Percentiles rank a stretch among this genome's conserved stretches.
phyloP scores from a whole-genome alignment of 2,329 filamentous ascomycete species.

The Diaporthe vaccinii region DNA sequence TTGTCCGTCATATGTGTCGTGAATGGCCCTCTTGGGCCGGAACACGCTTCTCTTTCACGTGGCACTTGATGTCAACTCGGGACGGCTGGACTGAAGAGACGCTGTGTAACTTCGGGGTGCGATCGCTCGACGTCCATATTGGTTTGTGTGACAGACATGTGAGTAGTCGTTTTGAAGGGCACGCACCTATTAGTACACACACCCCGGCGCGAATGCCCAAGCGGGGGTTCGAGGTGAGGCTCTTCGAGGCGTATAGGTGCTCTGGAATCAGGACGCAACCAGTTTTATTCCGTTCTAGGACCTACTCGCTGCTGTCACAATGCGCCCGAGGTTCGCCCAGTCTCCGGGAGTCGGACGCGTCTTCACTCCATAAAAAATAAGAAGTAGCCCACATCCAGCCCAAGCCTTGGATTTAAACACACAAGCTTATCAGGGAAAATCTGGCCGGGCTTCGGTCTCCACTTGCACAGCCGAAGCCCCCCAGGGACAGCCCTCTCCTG shows the following conservation, averaged over 20 bases:
- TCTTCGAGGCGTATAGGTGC: background rate
- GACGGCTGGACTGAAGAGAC: background rate
- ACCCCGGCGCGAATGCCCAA: background rate
- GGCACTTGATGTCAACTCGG: background rate
- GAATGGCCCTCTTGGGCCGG: background rate
- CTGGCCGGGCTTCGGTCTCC: background rate
- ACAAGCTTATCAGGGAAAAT: conserved; percentile 24
- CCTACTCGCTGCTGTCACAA: background rate
- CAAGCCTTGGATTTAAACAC: background rate
- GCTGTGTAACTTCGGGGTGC: background rate
- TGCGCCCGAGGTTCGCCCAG: background rate
- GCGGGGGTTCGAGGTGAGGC: background rate
- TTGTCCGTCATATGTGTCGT: background rate
- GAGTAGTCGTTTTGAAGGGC: background rate
- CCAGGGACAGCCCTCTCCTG: background rate
- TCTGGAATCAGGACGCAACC: background rate
- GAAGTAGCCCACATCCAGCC: background rate
- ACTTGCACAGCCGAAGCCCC: background rate
- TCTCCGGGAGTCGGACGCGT: background rate
- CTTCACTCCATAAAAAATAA: background rate
- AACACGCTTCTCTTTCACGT: background rate
- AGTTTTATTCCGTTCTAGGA: background rate
- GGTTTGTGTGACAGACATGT: background rate
- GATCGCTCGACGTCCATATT: background rate
- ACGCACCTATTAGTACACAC: background rate